Conservation (phyloP, 2,329 filamentous ascomycete genomes). For the Tolypocladium cylindrosporum region DNA sequence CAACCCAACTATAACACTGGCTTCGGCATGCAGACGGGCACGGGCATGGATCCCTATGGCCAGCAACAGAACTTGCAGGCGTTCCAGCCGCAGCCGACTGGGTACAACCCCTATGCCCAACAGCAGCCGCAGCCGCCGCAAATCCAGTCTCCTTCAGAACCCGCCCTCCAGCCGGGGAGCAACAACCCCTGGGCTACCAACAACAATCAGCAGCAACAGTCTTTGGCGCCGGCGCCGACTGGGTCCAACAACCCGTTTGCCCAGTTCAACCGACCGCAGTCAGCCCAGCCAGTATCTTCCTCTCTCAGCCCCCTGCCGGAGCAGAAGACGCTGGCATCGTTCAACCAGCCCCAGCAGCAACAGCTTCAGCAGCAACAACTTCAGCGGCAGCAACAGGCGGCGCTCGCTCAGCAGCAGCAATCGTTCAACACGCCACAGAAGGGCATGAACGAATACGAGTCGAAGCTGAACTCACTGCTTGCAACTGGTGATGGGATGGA, state of each 20-base stretch:
- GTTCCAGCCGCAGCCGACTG: conserved; percentile 41
- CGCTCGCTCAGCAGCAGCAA: conserved; percentile 16
- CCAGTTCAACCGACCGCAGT: conserved; percentile 54
- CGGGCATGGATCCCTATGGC: conserved; percentile 61
- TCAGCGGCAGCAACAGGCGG: conserved; percentile 24
- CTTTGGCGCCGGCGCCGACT: conserved; percentile 73
- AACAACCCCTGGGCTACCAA: conserved; percentile 88
- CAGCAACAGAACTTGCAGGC: conserved; percentile 33
- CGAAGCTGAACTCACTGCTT: conserved; percentile 77
- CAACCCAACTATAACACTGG: conserved; percentile 53
- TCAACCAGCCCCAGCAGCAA: conserved; percentile 41
- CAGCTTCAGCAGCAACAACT: conserved; percentile 32
- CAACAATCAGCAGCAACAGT: conserved; percentile 43
- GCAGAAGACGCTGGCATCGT: conserved; percentile 62
- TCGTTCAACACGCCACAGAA: conserved; percentile 33
- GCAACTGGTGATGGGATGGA: conserved; percentile 86
- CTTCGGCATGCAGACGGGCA: conserved; percentile 57
- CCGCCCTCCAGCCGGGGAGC: conserved; percentile 63
- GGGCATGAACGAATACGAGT: conserved; percentile 52
- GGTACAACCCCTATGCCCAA: conserved; percentile 44
- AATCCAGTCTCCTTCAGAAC: conserved; percentile 37
- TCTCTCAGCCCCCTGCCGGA: conserved; percentile 70
- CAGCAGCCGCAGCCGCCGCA: conserved; percentile 22
- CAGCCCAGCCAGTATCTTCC: conserved; percentile 46
- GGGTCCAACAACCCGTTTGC: conserved; percentile 98